phyloP scores from a whole-genome alignment of 164 flowering plant species.

The Euptelea pleiosperma region DNA sequence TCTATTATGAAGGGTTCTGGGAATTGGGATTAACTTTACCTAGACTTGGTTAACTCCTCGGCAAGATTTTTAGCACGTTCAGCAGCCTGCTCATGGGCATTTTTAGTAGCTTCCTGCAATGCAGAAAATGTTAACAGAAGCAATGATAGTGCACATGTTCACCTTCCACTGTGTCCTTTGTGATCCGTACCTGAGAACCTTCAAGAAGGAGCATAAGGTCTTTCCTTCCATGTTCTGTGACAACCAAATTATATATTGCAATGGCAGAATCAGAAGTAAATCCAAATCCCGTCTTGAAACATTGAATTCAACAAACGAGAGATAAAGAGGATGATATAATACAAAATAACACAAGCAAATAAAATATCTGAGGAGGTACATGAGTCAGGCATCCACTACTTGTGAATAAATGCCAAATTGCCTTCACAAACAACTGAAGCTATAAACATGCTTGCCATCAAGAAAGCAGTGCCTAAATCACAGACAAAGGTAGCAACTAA shows the following conservation, averaged over 20 bases:
- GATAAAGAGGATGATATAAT: neutral
- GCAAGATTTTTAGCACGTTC: constrained; percentile 59
- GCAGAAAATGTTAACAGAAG: neutral
- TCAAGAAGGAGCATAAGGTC: constrained; percentile 50
- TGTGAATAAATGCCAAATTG: too few relatives aligned
- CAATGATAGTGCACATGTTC: neutral
- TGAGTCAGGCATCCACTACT: too few relatives aligned
- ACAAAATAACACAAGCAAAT: neutral
- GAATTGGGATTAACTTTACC: constrained; percentile 31
- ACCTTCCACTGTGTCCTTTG: neutral
- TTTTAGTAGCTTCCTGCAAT: constrained; percentile 53
- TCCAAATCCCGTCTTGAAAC: too few relatives aligned
- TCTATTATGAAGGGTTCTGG: neutral
- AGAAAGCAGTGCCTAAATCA: neutral
- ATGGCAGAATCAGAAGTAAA: neutral
- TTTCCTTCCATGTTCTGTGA: constrained; percentile 47
- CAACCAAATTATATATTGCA: constrained; percentile 4
- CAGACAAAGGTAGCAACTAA: neutral
- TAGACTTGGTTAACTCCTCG: constrained; percentile 59
- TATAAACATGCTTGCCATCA: too few relatives aligned
- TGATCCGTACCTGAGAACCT: constrained; percentile 53
- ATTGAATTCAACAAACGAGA: too few relatives aligned
- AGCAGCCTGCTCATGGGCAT: constrained; percentile 48
- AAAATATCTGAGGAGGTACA: neutral
- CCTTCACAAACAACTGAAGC: too few relatives aligned